These are phyloP conservation scores for Jatropha podagrica DNA, from an alignment of 441 rosid genomes.

Conservation along the genomic window DNA sequence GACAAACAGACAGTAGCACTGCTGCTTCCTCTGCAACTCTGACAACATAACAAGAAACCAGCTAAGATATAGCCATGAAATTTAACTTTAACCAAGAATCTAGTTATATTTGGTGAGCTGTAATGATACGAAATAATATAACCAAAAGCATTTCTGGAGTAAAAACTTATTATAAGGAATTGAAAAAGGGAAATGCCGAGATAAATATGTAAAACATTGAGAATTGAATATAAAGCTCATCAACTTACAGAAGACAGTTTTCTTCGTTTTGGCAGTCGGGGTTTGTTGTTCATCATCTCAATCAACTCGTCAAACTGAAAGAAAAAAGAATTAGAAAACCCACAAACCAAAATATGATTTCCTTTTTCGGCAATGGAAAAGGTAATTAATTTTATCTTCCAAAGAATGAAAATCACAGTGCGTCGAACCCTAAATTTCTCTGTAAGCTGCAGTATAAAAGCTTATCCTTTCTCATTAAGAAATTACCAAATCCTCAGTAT, in stretches of 20 bases:
- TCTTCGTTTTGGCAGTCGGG: slow-evolving; percentile 32
- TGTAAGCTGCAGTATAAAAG: neutral
- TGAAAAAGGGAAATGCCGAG: no score
- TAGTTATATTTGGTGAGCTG: no score
- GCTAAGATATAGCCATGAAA: neutral
- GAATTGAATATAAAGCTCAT: neutral
- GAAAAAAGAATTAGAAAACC: neutral
- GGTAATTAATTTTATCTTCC: no score
- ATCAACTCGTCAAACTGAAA: slow-evolving; percentile 40
- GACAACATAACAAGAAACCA: neutral
- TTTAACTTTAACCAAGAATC: no score
- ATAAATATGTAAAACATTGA: no score
- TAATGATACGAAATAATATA: no score
- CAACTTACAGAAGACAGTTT: slow-evolving; percentile 25
- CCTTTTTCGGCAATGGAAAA: neutral
- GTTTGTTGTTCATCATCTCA: slow-evolving; percentile 32
- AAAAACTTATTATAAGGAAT: no score
- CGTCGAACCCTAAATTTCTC: neutral
- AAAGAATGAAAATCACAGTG: neutral
- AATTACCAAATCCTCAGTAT: no score
- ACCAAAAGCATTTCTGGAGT: no score
- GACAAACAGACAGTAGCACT: slow-evolving; percentile 9
- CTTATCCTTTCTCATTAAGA: neutral
- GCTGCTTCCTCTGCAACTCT: slow-evolving; percentile 29
- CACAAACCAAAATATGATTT: neutral